These are phyloP conservation scores for Spergularia azorica DNA, from an alignment of 179 eudicot genomes.

Conservation along the genomic window DNA sequence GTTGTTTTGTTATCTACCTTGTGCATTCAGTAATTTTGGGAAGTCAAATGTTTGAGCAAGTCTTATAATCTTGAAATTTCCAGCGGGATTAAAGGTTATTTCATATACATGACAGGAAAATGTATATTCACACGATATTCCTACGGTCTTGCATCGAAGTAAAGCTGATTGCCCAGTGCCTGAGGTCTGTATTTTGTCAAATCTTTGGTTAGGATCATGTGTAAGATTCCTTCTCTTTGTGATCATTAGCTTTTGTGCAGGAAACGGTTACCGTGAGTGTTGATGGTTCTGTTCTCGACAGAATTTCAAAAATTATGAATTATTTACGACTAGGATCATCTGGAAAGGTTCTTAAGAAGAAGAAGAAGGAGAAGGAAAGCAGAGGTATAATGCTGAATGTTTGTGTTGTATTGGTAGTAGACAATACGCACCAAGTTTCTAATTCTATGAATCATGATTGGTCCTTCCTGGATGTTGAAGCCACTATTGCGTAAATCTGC, in stretches of 20 bases:
- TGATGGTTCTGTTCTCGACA: slow-evolving; percentile 96
- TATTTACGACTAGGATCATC: slow-evolving; percentile 99
- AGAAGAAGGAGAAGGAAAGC: slow-evolving; percentile 80
- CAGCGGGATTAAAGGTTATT: background rate
- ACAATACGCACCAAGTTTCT: background rate
- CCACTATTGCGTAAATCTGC: background rate
- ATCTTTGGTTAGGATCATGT: slow-evolving; percentile 6
- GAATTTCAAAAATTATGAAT: slow-evolving; percentile 94
- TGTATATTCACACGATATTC: slow-evolving; percentile 91
- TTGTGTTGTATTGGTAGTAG: background rate
- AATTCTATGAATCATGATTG: background rate
- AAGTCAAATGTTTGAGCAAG: background rate
- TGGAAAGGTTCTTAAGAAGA: slow-evolving; percentile 96
- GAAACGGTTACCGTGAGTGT: slow-evolving; percentile 97
- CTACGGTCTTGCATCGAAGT: slow-evolving; percentile 92
- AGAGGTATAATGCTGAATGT: slow-evolving; percentile 52
- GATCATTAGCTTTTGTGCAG: slow-evolving; percentile 41
- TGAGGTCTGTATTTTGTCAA: slow-evolving; percentile 55
- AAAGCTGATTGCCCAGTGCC: slow-evolving; percentile 98
- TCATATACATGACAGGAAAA: slow-evolving; percentile 57
- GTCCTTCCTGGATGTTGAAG: background rate
- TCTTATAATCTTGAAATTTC: slow-evolving; percentile 2
- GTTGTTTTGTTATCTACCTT: background rate
- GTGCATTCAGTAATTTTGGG: background rate
- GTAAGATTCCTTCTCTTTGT: slow-evolving; percentile 20